Evolutionary conservation across 2,329 filamentous ascomycete species (phyloP).

Genomic region (Aspergillus sp.): DNA sequence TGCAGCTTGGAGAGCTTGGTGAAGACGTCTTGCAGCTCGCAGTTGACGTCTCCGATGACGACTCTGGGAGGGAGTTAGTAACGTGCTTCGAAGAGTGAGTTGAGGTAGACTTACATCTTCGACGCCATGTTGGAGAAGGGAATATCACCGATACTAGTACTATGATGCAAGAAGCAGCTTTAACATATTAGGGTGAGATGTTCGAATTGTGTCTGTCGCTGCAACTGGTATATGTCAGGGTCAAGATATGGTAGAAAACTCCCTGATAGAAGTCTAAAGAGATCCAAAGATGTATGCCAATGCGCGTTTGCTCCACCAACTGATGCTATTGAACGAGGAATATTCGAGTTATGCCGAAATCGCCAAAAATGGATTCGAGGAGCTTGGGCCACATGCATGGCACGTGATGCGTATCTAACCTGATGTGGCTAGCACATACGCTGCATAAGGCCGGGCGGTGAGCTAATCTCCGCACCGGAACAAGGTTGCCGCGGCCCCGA

Average conservation of each 20-base stretch:
- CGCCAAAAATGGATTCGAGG: slow-evolving; percentile 23
- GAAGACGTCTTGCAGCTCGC: slow-evolving; percentile 73
- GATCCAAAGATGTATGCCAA: not conserved
- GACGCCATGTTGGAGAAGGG: slow-evolving; percentile 50
- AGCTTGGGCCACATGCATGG: slow-evolving; percentile 34
- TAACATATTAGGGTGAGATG: slow-evolving; percentile 10
- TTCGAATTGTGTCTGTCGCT: not conserved
- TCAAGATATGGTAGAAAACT: not conserved
- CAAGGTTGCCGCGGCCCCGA: slow-evolving; percentile 32
- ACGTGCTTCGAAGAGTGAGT: not conserved
- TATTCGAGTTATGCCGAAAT: slow-evolving; percentile 10
- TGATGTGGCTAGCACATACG: slow-evolving; percentile 6
- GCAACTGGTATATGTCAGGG: not conserved
- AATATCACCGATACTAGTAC: slow-evolving; percentile 3
- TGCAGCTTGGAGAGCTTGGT: slow-evolving; percentile 79
- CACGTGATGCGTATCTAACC: slow-evolving; percentile 30
- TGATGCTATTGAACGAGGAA: too few species aligned
- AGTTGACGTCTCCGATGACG: slow-evolving; percentile 80
- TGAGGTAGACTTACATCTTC: slow-evolving; percentile 53
- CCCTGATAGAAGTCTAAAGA: not conserved
- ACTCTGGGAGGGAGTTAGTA: slow-evolving; percentile 48
- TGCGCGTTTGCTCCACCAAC: not conserved
- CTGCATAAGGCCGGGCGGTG: slow-evolving; percentile 4
- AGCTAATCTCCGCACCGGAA: slow-evolving; percentile 34
- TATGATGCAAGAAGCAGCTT: slow-evolving; percentile 16